Evolutionary conservation across 1,139 yeast species (phyloP), one percentile per base, ranked within the genome.

Genomic region (Yamadazyma triangularis): DNA sequence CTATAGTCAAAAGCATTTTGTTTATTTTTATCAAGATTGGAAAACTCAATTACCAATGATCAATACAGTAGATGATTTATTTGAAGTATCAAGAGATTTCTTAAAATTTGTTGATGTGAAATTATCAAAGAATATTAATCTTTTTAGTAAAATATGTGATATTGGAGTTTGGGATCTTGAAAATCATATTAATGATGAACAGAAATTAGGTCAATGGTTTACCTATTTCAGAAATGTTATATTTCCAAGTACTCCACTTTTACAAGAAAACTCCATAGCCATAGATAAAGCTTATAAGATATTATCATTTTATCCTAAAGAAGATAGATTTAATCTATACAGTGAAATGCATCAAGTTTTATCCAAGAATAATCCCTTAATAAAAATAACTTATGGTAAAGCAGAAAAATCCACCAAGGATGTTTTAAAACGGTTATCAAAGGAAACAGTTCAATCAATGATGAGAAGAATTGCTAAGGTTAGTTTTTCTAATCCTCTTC

Each of bases 331-430:
- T 53, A 77, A 83, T 34, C 58, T 91, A 15, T 93, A 91, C 52
- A 94, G 95, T 26, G 97, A 89, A 44, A 70, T 88, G 58, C 61
- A 69, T 38, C 64, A 60, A 29, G 71, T 73, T n/a, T 62, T 71
- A 8, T 73, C 76, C 16, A 81, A 80, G 45, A 74, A 70, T 38
- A 68, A 74, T 31, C 69, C 78, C 0, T 66, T 66, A 13, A 65
- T 87, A 4, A 81, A 80, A 42, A 62, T 79, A 26, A 80, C 85
- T 8, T 76, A 77, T 31, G 73, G 77, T 15, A 73, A 65, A 36
- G 85, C 95, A 0, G 95, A 84, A 51, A 87, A 85, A 48, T 77
- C 82, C 23, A 86, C 96, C 2, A 88, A 83, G 48, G 82, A 80
- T 46, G 73, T 83, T 2, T 62, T 93, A 41, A 89, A 91, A 50